These are phyloP conservation scores for Amphibolis antarctica DNA, from an alignment of 106 monocot species.

Conservation along the genomic window DNA sequence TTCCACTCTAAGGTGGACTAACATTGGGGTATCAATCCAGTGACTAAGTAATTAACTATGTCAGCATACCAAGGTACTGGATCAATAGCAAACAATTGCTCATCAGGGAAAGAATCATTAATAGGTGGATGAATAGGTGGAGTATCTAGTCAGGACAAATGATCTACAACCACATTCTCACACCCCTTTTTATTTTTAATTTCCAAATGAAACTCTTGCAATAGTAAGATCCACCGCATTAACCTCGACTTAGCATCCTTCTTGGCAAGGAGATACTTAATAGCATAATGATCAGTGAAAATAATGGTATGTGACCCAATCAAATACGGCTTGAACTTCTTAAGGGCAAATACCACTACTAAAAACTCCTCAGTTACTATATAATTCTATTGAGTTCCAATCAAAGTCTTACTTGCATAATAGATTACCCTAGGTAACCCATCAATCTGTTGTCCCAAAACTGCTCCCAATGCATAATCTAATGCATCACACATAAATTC, in stretches of 20 bases:
- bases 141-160: neutral
- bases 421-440: too few relatives aligned
- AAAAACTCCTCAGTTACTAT: too few relatives aligned
- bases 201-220: too few relatives aligned
- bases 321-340: neutral
- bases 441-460: neutral
- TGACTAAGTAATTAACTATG: neutral
- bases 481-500: neutral
- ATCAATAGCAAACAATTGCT: neutral
- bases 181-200: too few relatives aligned
- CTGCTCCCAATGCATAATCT: neutral
- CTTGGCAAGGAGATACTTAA: neutral
- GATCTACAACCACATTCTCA: neutral
- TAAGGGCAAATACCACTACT: neutral
- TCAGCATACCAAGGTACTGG: neutral
- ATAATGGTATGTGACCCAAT: neutral
- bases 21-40: neutral
- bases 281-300: neutral
- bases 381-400: too few relatives aligned
- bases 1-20: neutral
- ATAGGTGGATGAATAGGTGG: neutral
- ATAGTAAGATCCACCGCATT: too few relatives aligned
- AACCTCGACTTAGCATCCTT: neutral
- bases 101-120: neutral
- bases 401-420: too few relatives aligned